Base-by-base conservation (phyloP, 148 eudicot genomes). In the Pouteria glomerata region DNA sequence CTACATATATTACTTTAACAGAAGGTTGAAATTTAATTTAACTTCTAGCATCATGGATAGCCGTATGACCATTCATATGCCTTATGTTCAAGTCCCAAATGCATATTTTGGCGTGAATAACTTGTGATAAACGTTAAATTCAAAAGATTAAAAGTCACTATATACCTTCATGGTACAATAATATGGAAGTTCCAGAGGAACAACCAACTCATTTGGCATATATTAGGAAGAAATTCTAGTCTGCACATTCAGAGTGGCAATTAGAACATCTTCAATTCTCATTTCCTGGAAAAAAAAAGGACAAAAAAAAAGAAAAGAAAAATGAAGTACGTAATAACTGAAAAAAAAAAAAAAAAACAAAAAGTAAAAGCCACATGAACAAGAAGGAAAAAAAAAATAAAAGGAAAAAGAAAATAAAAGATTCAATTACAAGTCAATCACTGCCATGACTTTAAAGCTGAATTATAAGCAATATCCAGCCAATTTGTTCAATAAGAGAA, bases 91-190 rank as follows among this genome's bases (percentile, higher is more conserved):
- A 8, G 10, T 3, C 12, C 29, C 16, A 27, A 18, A 21, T 8
- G 37, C 12, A 8, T 18, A 37, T 6, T 35, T 18, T n/a, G 26
- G 27, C 2, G n/a, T 6, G 41, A 59, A n/a, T 31, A 37, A 62
- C 27, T 37, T 35, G 66, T 21, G 47, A 1, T 37, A 23, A 35
- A 61, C 26, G 37, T 8, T 6, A 21, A 53, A 53, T 21, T 29
- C 23, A 27, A 53, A 53, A 50, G 12, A 14, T 21, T 8, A 10
- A 10, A 39, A 41, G 12, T 24, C 41, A 37, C 45, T 41, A 24
- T 37, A 8, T 63, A 63, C 67, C 67, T 63, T 63, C 30, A 41
- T 26, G 11, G 16, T 61, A 58, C 26, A 61, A 61, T 12, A 57
- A 57, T 30, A 30, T 60, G 64, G 64, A 34, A 60, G 64, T 33